phyloP scores from a whole-genome alignment of 2,329 filamentous ascomycete genomes.

The Aspergillus sp. region DNA sequence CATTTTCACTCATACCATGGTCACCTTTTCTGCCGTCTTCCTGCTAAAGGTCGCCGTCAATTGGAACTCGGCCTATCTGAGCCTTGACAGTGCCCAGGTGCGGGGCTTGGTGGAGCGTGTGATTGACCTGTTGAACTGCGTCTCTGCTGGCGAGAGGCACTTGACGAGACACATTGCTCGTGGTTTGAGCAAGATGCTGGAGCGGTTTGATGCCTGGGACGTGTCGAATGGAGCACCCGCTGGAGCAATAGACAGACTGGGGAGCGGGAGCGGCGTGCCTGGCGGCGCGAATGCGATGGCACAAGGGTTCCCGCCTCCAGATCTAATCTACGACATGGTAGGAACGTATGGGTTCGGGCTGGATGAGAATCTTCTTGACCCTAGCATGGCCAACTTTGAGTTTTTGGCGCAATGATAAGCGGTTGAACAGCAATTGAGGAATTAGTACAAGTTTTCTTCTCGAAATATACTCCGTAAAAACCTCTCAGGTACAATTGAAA shows the following conservation, averaged over 20 bases:
- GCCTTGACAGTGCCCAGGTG: constrained; percentile 44
- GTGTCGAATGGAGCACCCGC: constrained; percentile 20
- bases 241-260: constrained; percentile 21
- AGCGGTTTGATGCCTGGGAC: constrained; percentile 48
- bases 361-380: constrained; percentile 47
- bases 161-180: constrained; percentile 48
- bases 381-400: constrained; percentile 48
- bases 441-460: neutral
- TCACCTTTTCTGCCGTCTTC: constrained; percentile 52
- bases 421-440: neutral
- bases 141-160: constrained; percentile 48
- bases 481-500: neutral
- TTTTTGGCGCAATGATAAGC: constrained; percentile 38
- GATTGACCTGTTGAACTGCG: constrained; percentile 46
- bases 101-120: constrained; percentile 45
- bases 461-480: neutral
- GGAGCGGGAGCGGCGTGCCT: constrained; percentile 37
- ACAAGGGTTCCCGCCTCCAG: constrained; percentile 46
- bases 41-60: constrained; percentile 51
- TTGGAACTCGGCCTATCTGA: constrained; percentile 49
- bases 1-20: constrained; percentile 52
- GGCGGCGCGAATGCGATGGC: constrained; percentile 48
- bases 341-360: constrained; percentile 48
- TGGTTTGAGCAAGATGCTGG: constrained; percentile 47
- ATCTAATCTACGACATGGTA: constrained; percentile 50